Base-by-base conservation (phyloP, 2,329 filamentous ascomycete genomes). In the Venturia oleaginea region DNA sequence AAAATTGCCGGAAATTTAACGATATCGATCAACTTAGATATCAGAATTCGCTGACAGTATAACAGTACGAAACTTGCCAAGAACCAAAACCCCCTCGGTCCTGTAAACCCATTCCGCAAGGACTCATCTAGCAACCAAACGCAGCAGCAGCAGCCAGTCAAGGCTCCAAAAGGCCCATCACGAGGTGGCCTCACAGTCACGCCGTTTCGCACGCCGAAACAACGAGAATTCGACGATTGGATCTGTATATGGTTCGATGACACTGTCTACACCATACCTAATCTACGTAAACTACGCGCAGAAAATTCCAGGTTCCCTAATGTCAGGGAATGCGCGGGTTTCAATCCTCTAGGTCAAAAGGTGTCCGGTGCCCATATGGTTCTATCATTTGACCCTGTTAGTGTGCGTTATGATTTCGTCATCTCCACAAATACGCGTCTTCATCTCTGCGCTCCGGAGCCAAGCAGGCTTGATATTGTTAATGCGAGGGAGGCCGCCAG, bases 41-140 rank as follows among this genome's bases (percentile, higher is more conserved):
- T 7, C 10, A 8, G 22, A n/a, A 51, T 15, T 27, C 3, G 13
- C 22, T 51, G 15, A 51, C 46, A 51, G 24, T 22, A 24, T 27
- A 3, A 27, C 13, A 51, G 46, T 13, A 51, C 11, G n/a, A 27
- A 51, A 27, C 5, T 51, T 6, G 43, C 7, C 0, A 48, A 27
- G 2, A 13, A 2, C 1, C 43, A 48, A 8, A 72, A 71, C 51
- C 72, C 72, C 30, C 73, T 82, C 2, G 78, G 76, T 4, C 80
- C 80, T 1, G 80, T 80, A 77, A 82, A 80, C 8, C 80, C 3
- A 22, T 22, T n/a, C 5, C n/a, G 42, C 80, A 5, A 81, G 81
- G 66, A 82, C 79, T 7, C 8, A 13, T 13, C 75, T 79, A 15
- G 76, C 76, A 57, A 74, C 74, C 59, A 79, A 76, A 66, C 22